Evolutionary conservation across 78 protist genomes (phyloP).

Genomic region (Capsaspora owczarzaki): DNA sequence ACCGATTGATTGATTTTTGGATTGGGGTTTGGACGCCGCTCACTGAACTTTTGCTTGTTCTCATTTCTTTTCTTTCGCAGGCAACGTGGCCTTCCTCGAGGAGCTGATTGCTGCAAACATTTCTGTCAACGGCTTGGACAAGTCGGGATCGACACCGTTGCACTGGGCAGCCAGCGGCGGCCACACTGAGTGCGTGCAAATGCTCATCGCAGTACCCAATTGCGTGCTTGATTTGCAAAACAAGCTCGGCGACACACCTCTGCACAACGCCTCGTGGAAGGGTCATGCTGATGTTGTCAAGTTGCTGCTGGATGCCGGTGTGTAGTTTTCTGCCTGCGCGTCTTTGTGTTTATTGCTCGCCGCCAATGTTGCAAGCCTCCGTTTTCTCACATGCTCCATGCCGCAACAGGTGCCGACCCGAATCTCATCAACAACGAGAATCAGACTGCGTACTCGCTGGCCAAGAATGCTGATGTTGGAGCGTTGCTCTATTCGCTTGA

Average conservation of each 20-base stretch:
- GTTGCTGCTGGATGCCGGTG: not conserved
- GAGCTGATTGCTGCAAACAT: not conserved
- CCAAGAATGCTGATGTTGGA: not conserved
- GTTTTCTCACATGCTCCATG: not conserved
- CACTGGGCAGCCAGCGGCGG: constrained; percentile 17
- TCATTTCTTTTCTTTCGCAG: no score
- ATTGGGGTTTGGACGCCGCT: not conserved
- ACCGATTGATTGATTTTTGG: not conserved
- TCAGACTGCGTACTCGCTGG: not conserved
- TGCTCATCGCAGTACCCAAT: not conserved
- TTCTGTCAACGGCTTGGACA: constrained; percentile 5
- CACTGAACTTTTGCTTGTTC: no score
- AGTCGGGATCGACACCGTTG: constrained; percentile 4
- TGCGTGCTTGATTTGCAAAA: not conserved
- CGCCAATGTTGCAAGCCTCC: not conserved
- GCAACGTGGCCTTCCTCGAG: not conserved
- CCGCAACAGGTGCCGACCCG: not conserved
- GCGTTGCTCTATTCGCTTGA: not conserved
- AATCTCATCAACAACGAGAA: not conserved
- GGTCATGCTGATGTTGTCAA: constrained; percentile 1
- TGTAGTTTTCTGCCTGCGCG: not conserved
- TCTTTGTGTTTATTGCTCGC: not conserved
- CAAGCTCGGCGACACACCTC: constrained; percentile 16
- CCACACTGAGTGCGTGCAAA: not conserved
- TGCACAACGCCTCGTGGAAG: constrained; percentile 13